These are phyloP conservation scores for Rhododendron vialii DNA, from an alignment of 148 eudicot genomes.

Conservation along the genomic window DNA sequence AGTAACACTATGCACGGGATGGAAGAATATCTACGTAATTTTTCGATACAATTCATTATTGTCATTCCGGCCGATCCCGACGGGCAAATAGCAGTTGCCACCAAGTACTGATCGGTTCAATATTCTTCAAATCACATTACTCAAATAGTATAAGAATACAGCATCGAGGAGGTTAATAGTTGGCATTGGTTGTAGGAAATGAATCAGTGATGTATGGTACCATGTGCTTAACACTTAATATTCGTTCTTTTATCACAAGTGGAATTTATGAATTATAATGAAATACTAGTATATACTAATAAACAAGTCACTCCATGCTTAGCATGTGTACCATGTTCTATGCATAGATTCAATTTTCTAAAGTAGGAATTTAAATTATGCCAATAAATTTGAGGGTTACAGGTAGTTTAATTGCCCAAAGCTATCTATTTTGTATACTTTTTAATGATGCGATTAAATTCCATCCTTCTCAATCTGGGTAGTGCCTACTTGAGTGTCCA, in stretches of 20 bases:
- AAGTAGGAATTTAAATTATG: background rate
- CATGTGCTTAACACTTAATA: constrained; percentile 13
- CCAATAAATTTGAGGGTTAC: background rate
- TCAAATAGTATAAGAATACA: too few relatives aligned
- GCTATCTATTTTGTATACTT: background rate
- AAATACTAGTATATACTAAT: background rate
- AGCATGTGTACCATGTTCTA: background rate
- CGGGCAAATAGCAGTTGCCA: too few relatives aligned
- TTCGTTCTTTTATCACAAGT: background rate
- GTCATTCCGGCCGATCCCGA: background rate
- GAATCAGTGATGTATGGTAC: background rate
- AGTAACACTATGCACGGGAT: too few relatives aligned
- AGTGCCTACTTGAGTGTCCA: background rate
- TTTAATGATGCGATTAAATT: background rate
- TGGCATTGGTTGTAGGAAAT: constrained; percentile 1
- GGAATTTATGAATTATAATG: background rate
- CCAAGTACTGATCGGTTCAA: too few relatives aligned
- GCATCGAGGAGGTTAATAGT: background rate
- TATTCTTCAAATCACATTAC: too few relatives aligned
- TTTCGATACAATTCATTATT: background rate
- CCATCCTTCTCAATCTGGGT: background rate
- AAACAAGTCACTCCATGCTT: background rate
- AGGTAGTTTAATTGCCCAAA: background rate
- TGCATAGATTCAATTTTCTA: background rate
- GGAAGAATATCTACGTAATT: too few relatives aligned